Evolutionary conservation across 306 rosid genomes (phyloP).

Genomic region (Adenanthera pavonina): DNA sequence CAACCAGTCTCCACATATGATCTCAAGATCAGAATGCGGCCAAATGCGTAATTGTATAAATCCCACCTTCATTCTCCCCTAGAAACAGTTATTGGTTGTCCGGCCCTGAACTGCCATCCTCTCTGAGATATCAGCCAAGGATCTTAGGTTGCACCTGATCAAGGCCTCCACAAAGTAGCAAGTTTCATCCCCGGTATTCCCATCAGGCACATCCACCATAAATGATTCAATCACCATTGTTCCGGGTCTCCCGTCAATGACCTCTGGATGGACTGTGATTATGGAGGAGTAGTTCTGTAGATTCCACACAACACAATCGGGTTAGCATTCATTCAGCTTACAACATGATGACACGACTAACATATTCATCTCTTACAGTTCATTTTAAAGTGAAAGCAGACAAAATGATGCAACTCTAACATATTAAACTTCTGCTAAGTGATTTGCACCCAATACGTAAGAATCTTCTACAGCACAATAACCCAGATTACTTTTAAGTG

Average conservation of each 20-base stretch:
- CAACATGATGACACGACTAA: slow-evolving; percentile 15
- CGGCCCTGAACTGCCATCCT: slow-evolving; percentile 70
- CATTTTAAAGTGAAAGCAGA: neutral
- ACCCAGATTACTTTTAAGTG: neutral
- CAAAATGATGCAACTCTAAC: neutral
- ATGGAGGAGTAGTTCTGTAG: slow-evolving; percentile 77
- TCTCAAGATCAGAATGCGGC: slow-evolving; percentile 50
- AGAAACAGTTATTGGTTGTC: slow-evolving; percentile 41
- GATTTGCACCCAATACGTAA: neutral
- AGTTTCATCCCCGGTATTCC: slow-evolving; percentile 77
- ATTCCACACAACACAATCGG: slow-evolving; percentile 36
- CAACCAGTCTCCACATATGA: slow-evolving; percentile 68
- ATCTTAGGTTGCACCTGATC: slow-evolving; percentile 73
- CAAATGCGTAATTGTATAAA: slow-evolving; percentile 22
- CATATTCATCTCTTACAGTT: neutral
- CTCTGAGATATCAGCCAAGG: slow-evolving; percentile 77
- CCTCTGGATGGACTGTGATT: slow-evolving; percentile 69
- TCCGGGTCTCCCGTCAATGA: slow-evolving; percentile 69
- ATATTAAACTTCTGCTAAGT: neutral
- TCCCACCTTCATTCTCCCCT: slow-evolving; percentile 31
- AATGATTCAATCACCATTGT: slow-evolving; percentile 79
- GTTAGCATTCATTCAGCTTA: slow-evolving; percentile 23
- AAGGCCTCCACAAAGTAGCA: slow-evolving; percentile 73
- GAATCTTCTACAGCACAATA: neutral
- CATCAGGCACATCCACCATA: slow-evolving; percentile 75